Conservation (phyloP, 1,139 yeast genomes). For the Oligophagozyma castellii region DNA sequence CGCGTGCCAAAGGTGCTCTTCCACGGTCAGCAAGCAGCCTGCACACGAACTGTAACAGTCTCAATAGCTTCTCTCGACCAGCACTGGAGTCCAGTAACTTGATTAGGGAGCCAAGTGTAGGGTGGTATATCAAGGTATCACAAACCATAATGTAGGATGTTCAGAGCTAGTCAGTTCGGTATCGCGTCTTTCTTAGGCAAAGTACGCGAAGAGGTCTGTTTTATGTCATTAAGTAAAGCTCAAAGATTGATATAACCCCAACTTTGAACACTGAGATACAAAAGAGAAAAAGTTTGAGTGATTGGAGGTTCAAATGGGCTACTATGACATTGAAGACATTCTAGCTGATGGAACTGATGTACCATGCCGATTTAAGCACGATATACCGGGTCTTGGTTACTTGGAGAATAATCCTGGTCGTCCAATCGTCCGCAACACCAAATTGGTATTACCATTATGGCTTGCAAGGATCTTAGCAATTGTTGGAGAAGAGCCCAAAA, state of each 20-base stretch:
- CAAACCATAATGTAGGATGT: conserved; percentile 4
- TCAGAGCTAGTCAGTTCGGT: no score
- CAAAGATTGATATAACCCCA: background rate
- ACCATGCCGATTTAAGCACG: conserved; percentile 65
- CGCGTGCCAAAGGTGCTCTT: conserved; percentile 42
- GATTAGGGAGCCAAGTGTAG: conserved; percentile 49
- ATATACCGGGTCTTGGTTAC: conserved; percentile 78
- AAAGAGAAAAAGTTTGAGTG: background rate
- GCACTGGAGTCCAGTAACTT: conserved; percentile 54
- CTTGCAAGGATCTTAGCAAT: conserved; percentile 66
- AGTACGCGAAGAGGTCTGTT: no score
- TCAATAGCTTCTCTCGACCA: conserved; percentile 54
- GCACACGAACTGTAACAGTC: conserved; percentile 63
- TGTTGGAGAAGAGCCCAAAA: conserved; percentile 22
- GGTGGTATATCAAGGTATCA: conserved; percentile 32
- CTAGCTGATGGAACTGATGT: conserved; percentile 61
- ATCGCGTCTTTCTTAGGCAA: no score
- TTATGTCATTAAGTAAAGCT: no score
- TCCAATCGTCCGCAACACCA: conserved; percentile 40
- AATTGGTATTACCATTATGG: conserved; percentile 81
- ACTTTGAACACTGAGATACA: background rate
- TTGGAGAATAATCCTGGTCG: conserved; percentile 73
- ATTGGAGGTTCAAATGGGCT: conserved; percentile 28
- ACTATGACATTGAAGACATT: conserved; percentile 83
- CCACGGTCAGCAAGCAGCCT: conserved; percentile 54